Evolutionary conservation across 805 yeast species (phyloP).

Genomic region (Candida sithepensis): DNA sequence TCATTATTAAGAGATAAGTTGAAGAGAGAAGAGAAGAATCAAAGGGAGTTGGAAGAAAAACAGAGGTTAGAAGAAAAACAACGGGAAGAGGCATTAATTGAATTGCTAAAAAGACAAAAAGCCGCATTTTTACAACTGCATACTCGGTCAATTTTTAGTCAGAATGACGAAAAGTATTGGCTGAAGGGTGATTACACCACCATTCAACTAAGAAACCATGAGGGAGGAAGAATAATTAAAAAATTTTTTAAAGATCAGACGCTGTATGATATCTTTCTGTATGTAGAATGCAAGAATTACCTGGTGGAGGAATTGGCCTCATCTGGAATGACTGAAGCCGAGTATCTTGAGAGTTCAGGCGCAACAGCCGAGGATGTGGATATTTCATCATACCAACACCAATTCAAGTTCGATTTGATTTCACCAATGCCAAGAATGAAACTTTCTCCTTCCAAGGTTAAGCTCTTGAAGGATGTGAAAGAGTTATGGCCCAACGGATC

Average conservation of each 20-base stretch:
- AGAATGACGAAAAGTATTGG: constrained; percentile 12
- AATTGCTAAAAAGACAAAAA: constrained; percentile 4
- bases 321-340: constrained; percentile 8
- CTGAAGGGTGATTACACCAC: constrained; percentile 33
- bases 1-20: constrained; percentile 55
- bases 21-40: constrained; percentile 44
- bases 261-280: constrained; percentile 46
- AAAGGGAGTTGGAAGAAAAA: constrained; percentile 23
- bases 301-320: constrained; percentile 10
- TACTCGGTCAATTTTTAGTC: background rate
- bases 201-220: constrained; percentile 53
- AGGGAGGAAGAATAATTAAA: constrained; percentile 47
- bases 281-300: constrained; percentile 40
- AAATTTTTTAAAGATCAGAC: constrained; percentile 38
- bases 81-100: constrained; percentile 11
- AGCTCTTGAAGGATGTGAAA: constrained; percentile 21
- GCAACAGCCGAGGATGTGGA: constrained; percentile 7
- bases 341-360: constrained; percentile 6
- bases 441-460: constrained; percentile 20
- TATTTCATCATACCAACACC: constrained; percentile 14
- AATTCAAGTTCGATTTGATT: constrained; percentile 31
- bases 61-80: constrained; percentile 17
- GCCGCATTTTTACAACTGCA: background rate
- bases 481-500: constrained; percentile 39
- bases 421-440: constrained; percentile 35